Percentiles rank a stretch among this genome's conserved stretches.
Evolutionary conservation across 2,329 filamentous ascomycete species (phyloP).

Genomic region (Polychaeton citri): DNA sequence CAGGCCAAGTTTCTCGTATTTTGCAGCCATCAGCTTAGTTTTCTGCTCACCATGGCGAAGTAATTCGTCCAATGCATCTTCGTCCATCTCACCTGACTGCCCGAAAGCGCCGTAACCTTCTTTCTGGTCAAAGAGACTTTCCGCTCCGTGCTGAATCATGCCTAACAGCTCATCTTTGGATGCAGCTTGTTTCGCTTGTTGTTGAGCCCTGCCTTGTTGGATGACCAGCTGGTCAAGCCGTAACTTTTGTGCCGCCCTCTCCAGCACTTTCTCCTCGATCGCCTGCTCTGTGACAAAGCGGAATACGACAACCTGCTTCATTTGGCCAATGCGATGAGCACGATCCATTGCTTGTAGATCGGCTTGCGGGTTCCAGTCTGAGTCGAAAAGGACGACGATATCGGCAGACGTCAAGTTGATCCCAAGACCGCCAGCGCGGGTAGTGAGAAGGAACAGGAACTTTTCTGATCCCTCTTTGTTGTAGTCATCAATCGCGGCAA

Average conservation of each 20-base stretch:
- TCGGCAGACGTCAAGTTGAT: slow-evolving; percentile 95
- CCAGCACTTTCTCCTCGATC: slow-evolving; percentile 95
- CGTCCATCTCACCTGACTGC: slow-evolving; percentile 52
- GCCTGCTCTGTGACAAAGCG: slow-evolving; percentile 95
- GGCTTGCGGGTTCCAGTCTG: slow-evolving; percentile 97
- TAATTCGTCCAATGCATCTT: slow-evolving; percentile 85
- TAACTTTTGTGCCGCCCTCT: slow-evolving; percentile 91
- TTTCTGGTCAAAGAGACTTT: slow-evolving; percentile 74
- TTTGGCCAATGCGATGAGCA: slow-evolving; percentile 95
- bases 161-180: slow-evolving; percentile 92
- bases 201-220: slow-evolving; percentile 88
- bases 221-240: slow-evolving; percentile 95
- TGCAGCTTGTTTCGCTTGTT: slow-evolving; percentile 76
- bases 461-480: slow-evolving; percentile 93
- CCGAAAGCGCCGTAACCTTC: slow-evolving; percentile 48
- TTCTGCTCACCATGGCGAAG: slow-evolving; percentile 74
- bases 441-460: slow-evolving; percentile 91
- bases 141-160: slow-evolving; percentile 99
- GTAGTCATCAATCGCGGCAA: slow-evolving; percentile 95
- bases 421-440: slow-evolving; percentile 84
- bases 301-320: slow-evolving; percentile 94
- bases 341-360: slow-evolving; percentile 98
- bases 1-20: slow-evolving; percentile 92
- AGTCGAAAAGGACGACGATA: slow-evolving; percentile 92
- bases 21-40: slow-evolving; percentile 79